Evolutionary conservation across 1,284 basidiomycete genomes (phyloP).

Genomic region (Rhodotorula sp.): DNA sequence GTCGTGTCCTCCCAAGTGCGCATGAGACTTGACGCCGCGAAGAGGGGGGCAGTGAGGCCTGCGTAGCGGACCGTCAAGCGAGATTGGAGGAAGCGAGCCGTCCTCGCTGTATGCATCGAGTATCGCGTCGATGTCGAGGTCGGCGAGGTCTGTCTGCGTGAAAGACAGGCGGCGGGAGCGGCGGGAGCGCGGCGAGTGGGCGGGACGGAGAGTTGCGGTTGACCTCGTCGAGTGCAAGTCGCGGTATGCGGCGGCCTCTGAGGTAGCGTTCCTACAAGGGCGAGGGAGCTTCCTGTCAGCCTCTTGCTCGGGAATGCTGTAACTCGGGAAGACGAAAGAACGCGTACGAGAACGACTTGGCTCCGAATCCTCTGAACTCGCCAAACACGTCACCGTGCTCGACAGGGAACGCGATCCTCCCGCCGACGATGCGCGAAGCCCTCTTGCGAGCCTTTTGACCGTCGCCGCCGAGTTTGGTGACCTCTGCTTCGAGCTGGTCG

Average conservation of each 20-base stretch:
- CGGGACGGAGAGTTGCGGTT: constrained; percentile 1
- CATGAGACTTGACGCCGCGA: background rate
- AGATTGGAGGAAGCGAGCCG: background rate
- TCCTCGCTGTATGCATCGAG: constrained; percentile 22
- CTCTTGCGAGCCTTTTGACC: too few species aligned
- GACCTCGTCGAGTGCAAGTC: background rate
- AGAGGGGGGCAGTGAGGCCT: background rate
- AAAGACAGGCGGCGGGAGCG: constrained; percentile 21
- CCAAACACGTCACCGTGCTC: background rate
- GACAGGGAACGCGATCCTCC: too few species aligned
- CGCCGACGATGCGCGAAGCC: background rate
- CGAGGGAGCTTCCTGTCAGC: background rate
- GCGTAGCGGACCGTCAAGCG: background rate
- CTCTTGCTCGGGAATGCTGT: too few species aligned
- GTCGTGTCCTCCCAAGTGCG: background rate
- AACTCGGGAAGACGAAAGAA: background rate
- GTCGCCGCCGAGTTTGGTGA: constrained; percentile 2
- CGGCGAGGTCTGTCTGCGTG: constrained; percentile 24
- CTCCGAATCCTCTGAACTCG: background rate
- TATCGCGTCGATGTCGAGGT: constrained; percentile 37
- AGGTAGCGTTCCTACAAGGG: background rate
- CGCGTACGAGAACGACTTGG: background rate
- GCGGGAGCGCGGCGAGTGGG: background rate
- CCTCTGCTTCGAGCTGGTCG: constrained; percentile 6
- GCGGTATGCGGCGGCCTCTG: background rate